Conservation (phyloP, 129 eudicot genomes). For the Oenanthe sinensis region DNA sequence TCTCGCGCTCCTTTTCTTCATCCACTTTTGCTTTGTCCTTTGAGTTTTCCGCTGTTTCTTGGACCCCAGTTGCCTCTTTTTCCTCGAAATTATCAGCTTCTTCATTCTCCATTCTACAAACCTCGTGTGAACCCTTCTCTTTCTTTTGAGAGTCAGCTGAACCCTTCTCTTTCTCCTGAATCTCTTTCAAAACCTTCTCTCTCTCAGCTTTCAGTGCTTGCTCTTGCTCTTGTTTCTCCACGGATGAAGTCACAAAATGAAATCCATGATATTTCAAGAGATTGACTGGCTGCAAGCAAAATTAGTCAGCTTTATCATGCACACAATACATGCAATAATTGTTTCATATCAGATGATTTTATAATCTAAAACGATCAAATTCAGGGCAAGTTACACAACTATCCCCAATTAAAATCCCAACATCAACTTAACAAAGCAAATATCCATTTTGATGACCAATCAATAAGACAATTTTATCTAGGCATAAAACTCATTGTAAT, state of each 20-base stretch:
- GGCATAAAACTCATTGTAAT: neutral
- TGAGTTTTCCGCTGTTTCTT: slow-evolving; percentile 15
- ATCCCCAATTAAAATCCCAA: neutral
- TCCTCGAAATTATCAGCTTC: neutral
- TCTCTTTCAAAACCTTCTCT: neutral
- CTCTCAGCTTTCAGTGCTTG: slow-evolving; percentile 7
- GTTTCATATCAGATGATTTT: neutral
- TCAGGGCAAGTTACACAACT: neutral
- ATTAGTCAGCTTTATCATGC: neutral
- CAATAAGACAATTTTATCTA: neutral
- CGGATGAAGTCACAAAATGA: slow-evolving; percentile 70
- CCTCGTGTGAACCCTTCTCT: slow-evolving; percentile 4
- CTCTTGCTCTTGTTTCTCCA: slow-evolving; percentile 40
- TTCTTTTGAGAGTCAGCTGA: slow-evolving; percentile 1
- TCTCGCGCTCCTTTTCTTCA: slow-evolving; percentile 25
- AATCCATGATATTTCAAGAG: slow-evolving; percentile 50
- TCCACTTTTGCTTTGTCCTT: slow-evolving; percentile 5
- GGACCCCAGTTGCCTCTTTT: slow-evolving; percentile 2
- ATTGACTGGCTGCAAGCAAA: slow-evolving; percentile 50
- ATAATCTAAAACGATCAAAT: neutral
- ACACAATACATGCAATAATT: neutral
- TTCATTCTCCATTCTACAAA: slow-evolving; percentile 14
- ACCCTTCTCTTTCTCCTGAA: slow-evolving; percentile 10
- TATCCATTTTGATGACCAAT: neutral
- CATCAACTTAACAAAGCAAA: neutral